Evolutionary conservation across 2,329 filamentous ascomycete species (phyloP).

Genomic region (Aspergillus flavus): DNA sequence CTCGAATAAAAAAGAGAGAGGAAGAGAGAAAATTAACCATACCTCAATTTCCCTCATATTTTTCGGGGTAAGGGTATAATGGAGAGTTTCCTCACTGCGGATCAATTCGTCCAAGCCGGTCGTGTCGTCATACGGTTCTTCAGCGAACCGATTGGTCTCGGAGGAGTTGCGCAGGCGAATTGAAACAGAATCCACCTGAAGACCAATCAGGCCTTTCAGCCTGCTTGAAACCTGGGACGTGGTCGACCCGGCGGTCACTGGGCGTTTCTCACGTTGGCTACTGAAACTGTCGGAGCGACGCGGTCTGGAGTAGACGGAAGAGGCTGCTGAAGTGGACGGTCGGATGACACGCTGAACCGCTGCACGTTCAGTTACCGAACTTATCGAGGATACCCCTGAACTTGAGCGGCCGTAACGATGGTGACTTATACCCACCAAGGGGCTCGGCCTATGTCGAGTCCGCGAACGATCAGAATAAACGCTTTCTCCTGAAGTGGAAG

Average conservation of each 20-base stretch:
- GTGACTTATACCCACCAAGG: slow-evolving; percentile 26
- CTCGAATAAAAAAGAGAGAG: too few relatives aligned
- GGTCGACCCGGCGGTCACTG: slow-evolving; percentile 42
- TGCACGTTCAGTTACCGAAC: slow-evolving; percentile 38
- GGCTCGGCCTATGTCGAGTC: slow-evolving; percentile 28
- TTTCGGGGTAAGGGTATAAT: slow-evolving; percentile 78
- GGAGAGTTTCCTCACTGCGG: slow-evolving; percentile 78
- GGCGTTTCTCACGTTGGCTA: slow-evolving; percentile 41
- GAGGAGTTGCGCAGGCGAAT: slow-evolving; percentile 39
- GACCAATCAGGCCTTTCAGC: slow-evolving; percentile 45
- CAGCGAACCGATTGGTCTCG: slow-evolving; percentile 36
- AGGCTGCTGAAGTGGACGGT: slow-evolving; percentile 32
- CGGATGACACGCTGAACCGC: slow-evolving; percentile 45
- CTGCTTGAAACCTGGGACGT: slow-evolving; percentile 45
- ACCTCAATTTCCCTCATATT: slow-evolving; percentile 77
- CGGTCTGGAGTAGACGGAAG: slow-evolving; percentile 29
- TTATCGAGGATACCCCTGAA: slow-evolving; percentile 26
- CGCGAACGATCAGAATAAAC: slow-evolving; percentile 32
- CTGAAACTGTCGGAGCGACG: slow-evolving; percentile 45
- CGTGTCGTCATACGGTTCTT: slow-evolving; percentile 55
- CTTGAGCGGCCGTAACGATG: slow-evolving; percentile 24
- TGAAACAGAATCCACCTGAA: slow-evolving; percentile 32
- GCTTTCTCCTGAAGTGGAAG: slow-evolving; percentile 34
- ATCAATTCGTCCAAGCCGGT: slow-evolving; percentile 78
- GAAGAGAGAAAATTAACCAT: slow-evolving; percentile 36